Base-by-base conservation (phyloP, 2,329 filamentous ascomycete species). In the Aspergillus sp. region DNA sequence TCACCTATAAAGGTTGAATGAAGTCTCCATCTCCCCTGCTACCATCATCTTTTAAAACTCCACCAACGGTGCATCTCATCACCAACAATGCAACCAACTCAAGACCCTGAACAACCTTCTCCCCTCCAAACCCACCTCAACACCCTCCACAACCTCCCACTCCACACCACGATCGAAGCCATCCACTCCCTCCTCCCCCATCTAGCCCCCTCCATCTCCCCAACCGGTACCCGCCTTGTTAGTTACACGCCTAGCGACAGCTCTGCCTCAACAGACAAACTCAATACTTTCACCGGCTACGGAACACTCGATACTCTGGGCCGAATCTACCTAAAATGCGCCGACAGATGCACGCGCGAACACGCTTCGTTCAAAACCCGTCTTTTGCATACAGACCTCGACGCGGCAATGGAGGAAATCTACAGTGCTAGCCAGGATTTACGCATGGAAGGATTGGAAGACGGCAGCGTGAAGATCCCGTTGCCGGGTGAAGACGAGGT, bases 331-430 rank as follows among this genome's bases (percentile, higher is more conserved):
- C 57, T 68, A 6, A 7, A 31, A 0, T 44, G 52, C 17, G 62
- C 41, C 2, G 4, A 8, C 2, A 55, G 47, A 25, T 68, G 66
- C 48, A 46, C 45, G 15, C 25, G 45, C 6, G 61, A 66, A 8
- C 60, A 63, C 35, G 65, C 66, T 5, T 19, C 62, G 1, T 59
- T 65, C 11, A 9, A 55, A 40, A 57, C 56, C 35, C 66, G 66
- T 0, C 59, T 68, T 1, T 31, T 58, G 2, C 62, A 66, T 11
- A 15, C 44, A 4, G 43, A 55, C 1, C 48, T 67, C 5, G 65
- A 68, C 6, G 31, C 52, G 0, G 37, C 50, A 8, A 59, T 68
- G 14, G 45, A 51, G 11, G 21, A 52, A 2, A 40, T 68, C 19
- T 68, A 67, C 33, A 14, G 25, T 1, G n/a, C 49, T 2, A 58